Evolutionary conservation across 441 rosid genomes (phyloP).

Genomic region (Daphne laureola): DNA sequence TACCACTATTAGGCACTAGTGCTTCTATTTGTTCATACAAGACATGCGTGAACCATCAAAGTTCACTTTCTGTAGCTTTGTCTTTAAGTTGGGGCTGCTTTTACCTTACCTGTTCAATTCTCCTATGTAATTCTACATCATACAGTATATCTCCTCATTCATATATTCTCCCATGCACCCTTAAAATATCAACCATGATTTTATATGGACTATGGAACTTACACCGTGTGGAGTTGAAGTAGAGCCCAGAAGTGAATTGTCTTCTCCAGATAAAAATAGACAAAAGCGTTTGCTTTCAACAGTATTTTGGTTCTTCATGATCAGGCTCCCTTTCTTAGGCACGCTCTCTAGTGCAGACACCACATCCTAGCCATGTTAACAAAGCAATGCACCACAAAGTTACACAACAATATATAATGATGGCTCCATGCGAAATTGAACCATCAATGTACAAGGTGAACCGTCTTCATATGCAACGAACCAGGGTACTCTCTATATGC

Average conservation of each 20-base stretch:
- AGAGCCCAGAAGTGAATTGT: slow-evolving; percentile 19
- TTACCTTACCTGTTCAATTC: background rate
- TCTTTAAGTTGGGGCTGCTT: too few relatives aligned
- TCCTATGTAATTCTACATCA: background rate
- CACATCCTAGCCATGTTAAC: slow-evolving; percentile 17
- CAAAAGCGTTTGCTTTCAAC: slow-evolving; percentile 19
- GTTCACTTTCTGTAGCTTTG: too few relatives aligned
- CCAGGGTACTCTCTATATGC: background rate
- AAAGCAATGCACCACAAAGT: background rate
- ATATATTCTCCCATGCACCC: background rate
- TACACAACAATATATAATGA: background rate
- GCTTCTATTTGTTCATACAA: too few relatives aligned
- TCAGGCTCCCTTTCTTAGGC: slow-evolving; percentile 12
- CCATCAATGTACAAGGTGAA: too few relatives aligned
- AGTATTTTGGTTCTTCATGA: slow-evolving; percentile 15
- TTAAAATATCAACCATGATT: background rate
- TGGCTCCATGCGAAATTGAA: background rate
- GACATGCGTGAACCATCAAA: too few relatives aligned
- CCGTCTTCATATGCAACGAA: background rate
- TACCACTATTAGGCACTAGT: too few relatives aligned
- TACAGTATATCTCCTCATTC: background rate
- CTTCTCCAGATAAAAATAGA: slow-evolving; percentile 43
- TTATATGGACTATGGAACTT: slow-evolving; percentile 13
- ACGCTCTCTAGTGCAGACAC: background rate
- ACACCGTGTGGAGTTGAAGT: slow-evolving; percentile 33